Base-by-base conservation (phyloP, 2,329 filamentous ascomycete genomes). In the Trichoderma semiorbis region DNA sequence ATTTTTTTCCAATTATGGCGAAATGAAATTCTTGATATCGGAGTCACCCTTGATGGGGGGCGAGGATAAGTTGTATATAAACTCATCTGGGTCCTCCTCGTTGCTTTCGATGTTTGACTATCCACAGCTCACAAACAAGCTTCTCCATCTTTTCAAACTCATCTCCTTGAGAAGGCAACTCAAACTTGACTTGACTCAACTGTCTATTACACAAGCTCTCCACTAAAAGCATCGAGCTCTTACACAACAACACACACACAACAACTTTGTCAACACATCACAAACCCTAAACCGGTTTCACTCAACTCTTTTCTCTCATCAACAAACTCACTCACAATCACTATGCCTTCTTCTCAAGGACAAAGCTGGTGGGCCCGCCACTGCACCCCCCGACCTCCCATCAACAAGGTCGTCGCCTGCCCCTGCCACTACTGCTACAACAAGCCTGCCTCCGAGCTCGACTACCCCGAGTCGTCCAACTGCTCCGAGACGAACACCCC, bases 351-450 rank as follows among this genome's bases (percentile, higher is more conserved):
- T 73, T 81, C 79, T 39, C 72, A 75, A 65, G 76, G 74, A 60
- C 79, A 78, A 64, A 78, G 76, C 74, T 83, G 82, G 82, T 83
- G 82, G 72, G 79, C 80, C 63, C 81, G 81, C 73, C 82, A 83
- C 78, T 82, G 80, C 73, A 76, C 81, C 62, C 80, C 82, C 69
- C 79, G 80, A 21, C 81, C 81, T 2, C 81, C 82, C 60, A 76
- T 81, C 75, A 79, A 78, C 75, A 74, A 75, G 72, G 76, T 75
- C 39, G 76, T 80, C 5, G 73, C 77, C 24, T 83, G 82, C 70
- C 81, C 81, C 67, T 83, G 82, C 75, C 78, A 76, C 66, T 73
- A 76, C 60, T 82, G 80, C 77, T 82, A 75, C 77, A 79, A 78
- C 71, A 47, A 32, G 30, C 26, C 36, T 7, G 47, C 43, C 28